These are phyloP conservation scores for Zygoascus ofunaensis DNA, from an alignment of 805 yeast genomes.

Conservation along the genomic window DNA sequence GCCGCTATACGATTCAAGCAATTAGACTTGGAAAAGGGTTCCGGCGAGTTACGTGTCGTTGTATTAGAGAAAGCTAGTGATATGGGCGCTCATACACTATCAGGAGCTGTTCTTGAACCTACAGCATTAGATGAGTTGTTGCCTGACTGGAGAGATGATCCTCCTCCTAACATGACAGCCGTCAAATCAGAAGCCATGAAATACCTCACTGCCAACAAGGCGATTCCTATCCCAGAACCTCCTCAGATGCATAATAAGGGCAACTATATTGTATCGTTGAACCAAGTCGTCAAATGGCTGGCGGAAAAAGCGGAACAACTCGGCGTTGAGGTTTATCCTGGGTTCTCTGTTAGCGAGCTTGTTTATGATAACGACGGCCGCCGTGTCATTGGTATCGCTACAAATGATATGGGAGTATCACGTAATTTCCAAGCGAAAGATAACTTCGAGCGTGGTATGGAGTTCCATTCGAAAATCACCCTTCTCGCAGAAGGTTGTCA, in stretches of 20 bases:
- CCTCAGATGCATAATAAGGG: constrained; percentile 79
- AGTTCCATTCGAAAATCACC: constrained; percentile 82
- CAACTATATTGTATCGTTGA: constrained; percentile 78
- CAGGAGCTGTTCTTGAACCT: constrained; percentile 94
- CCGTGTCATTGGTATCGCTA: constrained; percentile 82
- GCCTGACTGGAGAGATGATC: constrained; percentile 46
- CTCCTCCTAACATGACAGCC: constrained; percentile 55
- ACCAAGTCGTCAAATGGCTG: constrained; percentile 70
- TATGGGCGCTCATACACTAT: constrained; percentile 83
- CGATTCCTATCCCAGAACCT: constrained; percentile 82
- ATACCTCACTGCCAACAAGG: constrained; percentile 48
- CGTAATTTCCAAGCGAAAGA: constrained; percentile 69
- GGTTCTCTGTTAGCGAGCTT: constrained; percentile 75
- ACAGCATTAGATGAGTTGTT: constrained; percentile 74
- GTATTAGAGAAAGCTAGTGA: constrained; percentile 89
- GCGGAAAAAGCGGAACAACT: constrained; percentile 84
- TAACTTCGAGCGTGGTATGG: constrained; percentile 94
- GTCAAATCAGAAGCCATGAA: constrained; percentile 72
- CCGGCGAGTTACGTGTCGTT: constrained; percentile 69
- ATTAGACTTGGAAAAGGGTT: constrained; percentile 56
- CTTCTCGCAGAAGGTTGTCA: constrained; percentile 98
- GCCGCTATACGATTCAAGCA: constrained; percentile 88
- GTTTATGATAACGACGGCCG: constrained; percentile 51
- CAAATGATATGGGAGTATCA: constrained; percentile 83
- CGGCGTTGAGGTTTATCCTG: constrained; percentile 91